A percentile compares a stretch with the other conserved stretches of the same genome.
phyloP scores from a whole-genome alignment of 306 rosid species.

The Benincasa hispida region DNA sequence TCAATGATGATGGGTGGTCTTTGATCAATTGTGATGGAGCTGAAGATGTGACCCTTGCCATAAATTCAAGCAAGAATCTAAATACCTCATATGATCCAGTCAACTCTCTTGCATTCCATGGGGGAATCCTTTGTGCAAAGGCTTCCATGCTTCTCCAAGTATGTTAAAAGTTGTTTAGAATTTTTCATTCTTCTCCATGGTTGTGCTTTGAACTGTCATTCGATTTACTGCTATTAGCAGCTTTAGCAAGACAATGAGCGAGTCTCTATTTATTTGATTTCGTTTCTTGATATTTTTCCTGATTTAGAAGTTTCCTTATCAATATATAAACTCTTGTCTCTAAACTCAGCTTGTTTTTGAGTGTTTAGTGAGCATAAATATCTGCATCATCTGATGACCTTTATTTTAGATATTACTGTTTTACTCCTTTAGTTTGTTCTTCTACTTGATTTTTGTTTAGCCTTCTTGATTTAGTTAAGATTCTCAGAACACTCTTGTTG shows the following conservation, averaged over 20 bases:
- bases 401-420: neutral
- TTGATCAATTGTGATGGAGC: conserved; percentile 71
- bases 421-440: neutral
- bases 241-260: too few species aligned
- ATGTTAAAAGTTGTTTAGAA: conserved; percentile 14
- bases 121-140: conserved; percentile 92
- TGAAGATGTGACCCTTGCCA: conserved; percentile 73
- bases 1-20: conserved; percentile 92
- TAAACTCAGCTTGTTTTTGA: neutral
- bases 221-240: neutral
- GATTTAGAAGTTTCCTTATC: neutral
- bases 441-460: neutral
- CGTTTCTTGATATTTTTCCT: neutral
- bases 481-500: too few species aligned
- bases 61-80: conserved; percentile 70
- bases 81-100: conserved; percentile 57
- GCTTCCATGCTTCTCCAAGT: conserved; percentile 98
- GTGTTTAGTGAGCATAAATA: neutral
- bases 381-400: neutral
- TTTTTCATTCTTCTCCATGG: neutral
- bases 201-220: neutral
- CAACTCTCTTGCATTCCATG: conserved; percentile 54
- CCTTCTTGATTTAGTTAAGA: neutral
- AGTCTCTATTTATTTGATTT: neutral
- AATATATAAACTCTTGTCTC: neutral